Percentiles rank a stretch among this genome's conserved stretches.
Conservation (phyloP, 192 early-diverging fungal species). For the Chytriomyces sp. region DNA sequence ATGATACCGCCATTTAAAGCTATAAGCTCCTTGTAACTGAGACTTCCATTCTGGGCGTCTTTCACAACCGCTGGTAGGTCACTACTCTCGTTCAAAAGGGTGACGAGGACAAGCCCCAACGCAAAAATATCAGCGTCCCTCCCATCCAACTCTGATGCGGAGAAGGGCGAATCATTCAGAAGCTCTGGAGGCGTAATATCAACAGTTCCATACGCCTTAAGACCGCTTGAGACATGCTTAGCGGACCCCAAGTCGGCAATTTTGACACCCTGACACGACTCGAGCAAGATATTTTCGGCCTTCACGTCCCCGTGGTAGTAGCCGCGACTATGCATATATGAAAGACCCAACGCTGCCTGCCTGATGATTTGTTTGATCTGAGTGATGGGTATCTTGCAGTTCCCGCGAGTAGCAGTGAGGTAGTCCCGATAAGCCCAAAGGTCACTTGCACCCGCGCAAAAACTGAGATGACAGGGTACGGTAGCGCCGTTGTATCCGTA, state of each 20-base stretch:
- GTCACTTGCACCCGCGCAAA: slow-evolving; percentile 14
- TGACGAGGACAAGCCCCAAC: slow-evolving; percentile 19
- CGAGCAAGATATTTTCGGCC: slow-evolving; percentile 58
- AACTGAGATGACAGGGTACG: not conserved
- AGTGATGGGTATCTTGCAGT: slow-evolving; percentile 3
- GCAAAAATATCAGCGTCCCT: slow-evolving; percentile 29
- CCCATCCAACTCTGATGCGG: not conserved
- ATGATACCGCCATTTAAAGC: not conserved
- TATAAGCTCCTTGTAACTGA: not conserved
- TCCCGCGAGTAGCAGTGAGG: not conserved
- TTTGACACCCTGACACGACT: not conserved
- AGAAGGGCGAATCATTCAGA: not conserved
- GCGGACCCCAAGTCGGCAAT: slow-evolving; percentile 26
- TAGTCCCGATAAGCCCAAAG: slow-evolving; percentile 21
- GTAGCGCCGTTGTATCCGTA: not conserved
- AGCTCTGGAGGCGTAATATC: slow-evolving; percentile 24
- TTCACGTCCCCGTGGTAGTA: slow-evolving; percentile 61
- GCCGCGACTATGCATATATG: slow-evolving; percentile 46
- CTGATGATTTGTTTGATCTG: slow-evolving; percentile 37
- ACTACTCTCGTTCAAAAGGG: slow-evolving; percentile 8
- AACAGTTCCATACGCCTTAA: slow-evolving; percentile 3
- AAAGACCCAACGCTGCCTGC: slow-evolving; percentile 48
- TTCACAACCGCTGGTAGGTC: not conserved
- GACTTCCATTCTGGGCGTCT: not conserved
- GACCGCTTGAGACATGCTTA: not conserved